Base-by-base conservation (phyloP, 2,329 filamentous ascomycete genomes). In the Xylariales sp. region DNA sequence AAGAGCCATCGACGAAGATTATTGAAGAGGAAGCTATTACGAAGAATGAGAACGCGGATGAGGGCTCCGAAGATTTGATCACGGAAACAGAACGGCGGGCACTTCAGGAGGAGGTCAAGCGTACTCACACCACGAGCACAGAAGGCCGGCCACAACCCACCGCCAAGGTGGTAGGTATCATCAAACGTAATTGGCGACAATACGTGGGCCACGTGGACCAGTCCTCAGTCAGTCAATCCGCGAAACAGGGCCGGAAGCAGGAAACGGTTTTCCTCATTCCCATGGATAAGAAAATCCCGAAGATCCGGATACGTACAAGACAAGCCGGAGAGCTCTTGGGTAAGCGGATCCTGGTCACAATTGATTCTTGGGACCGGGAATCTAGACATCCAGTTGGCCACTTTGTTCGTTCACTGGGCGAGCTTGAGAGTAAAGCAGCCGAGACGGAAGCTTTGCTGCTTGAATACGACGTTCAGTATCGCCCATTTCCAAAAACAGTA, bases 201-300 rank as follows among this genome's bases (percentile, higher is more conserved):
- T 97, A 96, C 52, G 93, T 98, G 44, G 93, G 93, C 3, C 90
- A 96, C 56, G 84, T 98, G 40, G 93, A 98, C 57, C 82, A 84
- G 35, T 87, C 85, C 10, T 94, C 90, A 2, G 83, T 89, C 33
- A 83, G 83, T 53, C 78, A 82, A 37, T 77, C 81, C 4, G 77
- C 78, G 2, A 83, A 81, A 43, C 83, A 89, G 50, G 88, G 88
- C 20, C 78, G 89, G 41, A 85, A 85, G 52, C 88, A 94, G 57
- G 89, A 96, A 57, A 94, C 80, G 13, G 89, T 98, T 12, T 98
- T 98, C 63, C 74, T 98, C 14, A 81, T 97, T 33, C 90, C 93
- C 4, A 97, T 98, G 91, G 91, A 98, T 63, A 97, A 95, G 70
- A 85, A 88, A 53, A 86, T 98, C 16, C 93, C 93, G 3, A 98